Percentiles rank a stretch among this genome's conserved stretches.
Conservation (phyloP, 1,284 basidiomycete species). For the Earliella scabrosa region DNA sequence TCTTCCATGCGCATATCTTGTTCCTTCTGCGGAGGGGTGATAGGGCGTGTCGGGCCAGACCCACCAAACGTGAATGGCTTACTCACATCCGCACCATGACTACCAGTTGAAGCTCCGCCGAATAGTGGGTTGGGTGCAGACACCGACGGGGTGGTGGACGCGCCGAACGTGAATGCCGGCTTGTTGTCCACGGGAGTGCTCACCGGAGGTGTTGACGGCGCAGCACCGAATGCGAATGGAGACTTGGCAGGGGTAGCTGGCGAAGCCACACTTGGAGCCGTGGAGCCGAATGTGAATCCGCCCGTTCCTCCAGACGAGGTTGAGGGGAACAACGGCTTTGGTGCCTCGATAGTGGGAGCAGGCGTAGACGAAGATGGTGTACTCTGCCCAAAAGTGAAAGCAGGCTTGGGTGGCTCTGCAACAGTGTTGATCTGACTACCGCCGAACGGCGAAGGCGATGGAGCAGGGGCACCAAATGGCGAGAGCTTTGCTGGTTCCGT, state of each 20-base stretch:
- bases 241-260: conserved; percentile 28
- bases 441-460: conserved; percentile 24
- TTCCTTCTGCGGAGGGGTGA: conserved; percentile 36
- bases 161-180: conserved; percentile 28
- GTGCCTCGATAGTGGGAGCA: conserved; percentile 26
- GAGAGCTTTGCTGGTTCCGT: conserved; percentile 15
- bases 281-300: conserved; percentile 29
- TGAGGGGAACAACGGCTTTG: conserved; percentile 34
- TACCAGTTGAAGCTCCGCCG: conserved; percentile 20
- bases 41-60: conserved; percentile 20
- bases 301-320: conserved; percentile 20
- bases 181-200: conserved; percentile 25
- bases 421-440: conserved; percentile 17
- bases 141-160: conserved; percentile 14
- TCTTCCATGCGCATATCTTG: conserved; percentile 42
- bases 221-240: conserved; percentile 30
- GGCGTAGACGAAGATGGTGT: conserved; percentile 20
- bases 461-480: conserved; percentile 18
- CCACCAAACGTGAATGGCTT: conserved; percentile 32
- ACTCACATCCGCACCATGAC: conserved; percentile 25
- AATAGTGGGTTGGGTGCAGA: conserved; percentile 20
- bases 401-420: conserved; percentile 27
- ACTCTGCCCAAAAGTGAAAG: conserved; percentile 30
- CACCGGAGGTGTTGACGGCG: conserved; percentile 27
- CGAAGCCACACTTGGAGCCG: conserved; percentile 10